Percentiles rank a stretch among this genome's conserved stretches.
These are phyloP conservation scores for Amphirosellinia nigrospora DNA, from an alignment of 495 filamentous ascomycete species.

Conservation along the genomic window DNA sequence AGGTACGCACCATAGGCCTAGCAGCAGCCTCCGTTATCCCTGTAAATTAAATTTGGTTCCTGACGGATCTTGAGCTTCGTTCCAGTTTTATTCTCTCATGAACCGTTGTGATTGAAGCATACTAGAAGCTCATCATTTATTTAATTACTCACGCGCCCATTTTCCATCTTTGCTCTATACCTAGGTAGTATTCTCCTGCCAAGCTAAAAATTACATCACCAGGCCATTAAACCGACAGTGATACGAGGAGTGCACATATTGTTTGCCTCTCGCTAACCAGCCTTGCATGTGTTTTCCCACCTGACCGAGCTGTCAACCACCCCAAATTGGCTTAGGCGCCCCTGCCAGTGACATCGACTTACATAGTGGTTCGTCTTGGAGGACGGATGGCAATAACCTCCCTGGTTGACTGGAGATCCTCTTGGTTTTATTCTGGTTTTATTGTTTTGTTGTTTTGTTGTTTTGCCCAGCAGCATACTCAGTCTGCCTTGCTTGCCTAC, in stretches of 20 bases:
- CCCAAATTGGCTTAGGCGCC: not conserved
- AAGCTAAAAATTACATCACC: constrained; percentile 11
- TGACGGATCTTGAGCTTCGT: not conserved
- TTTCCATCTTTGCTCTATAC: not conserved
- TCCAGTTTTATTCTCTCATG: not conserved
- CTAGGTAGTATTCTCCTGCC: not conserved
- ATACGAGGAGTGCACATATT: constrained; percentile 14
- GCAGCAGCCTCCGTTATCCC: not conserved
- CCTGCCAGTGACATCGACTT: not conserved
- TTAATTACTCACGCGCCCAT: not conserved
- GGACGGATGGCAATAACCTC: not conserved
- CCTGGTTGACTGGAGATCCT: not conserved
- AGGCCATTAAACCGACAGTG: not conserved
- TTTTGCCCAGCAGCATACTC: not conserved
- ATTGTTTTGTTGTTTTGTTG: no score
- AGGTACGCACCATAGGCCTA: not conserved
- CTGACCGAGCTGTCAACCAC: constrained; percentile 8
- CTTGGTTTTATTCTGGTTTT: no score
- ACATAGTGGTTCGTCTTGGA: not conserved
- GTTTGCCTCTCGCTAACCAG: constrained; percentile 18
- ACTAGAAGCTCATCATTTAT: not conserved
- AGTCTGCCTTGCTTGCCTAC: not conserved
- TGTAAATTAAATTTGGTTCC: constrained; percentile 6
- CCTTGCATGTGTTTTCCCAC: constrained; percentile 10
- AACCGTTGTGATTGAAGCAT: not conserved